Evolutionary conservation across 208 protist genomes (phyloP).

Genomic region (Entamoeba nuttalli): DNA sequence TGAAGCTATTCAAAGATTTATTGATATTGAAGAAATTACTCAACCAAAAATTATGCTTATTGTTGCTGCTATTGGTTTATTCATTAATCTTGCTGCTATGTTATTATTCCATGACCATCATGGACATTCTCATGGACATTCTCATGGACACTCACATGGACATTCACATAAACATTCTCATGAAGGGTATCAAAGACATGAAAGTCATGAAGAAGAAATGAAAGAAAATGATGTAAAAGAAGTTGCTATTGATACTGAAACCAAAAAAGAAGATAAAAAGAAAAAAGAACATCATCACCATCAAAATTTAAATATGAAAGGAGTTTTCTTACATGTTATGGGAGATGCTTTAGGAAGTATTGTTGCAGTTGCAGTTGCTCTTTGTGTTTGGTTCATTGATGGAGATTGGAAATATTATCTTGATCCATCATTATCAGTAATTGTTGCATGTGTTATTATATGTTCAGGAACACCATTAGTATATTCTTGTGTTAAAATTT

Average conservation of each 20-base stretch:
- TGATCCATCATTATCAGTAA: constrained; percentile 37
- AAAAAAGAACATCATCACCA: neutral
- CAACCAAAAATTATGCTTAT: constrained; percentile 6
- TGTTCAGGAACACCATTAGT: constrained; percentile 25
- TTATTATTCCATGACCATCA: constrained; percentile 7
- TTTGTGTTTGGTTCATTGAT: constrained; percentile 26
- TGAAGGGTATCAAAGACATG: constrained; percentile 25
- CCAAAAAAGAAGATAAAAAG: neutral
- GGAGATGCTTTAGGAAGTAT: constrained; percentile 47
- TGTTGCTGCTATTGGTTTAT: constrained; percentile 15
- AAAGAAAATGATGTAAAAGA: neutral
- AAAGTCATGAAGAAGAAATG: neutral
- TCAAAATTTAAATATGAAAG: constrained; percentile 3
- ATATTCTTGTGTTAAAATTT: constrained; percentile 18
- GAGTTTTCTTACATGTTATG: constrained; percentile 47
- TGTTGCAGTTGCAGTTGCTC: constrained; percentile 36
- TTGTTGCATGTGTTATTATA: constrained; percentile 41
- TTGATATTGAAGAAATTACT: constrained; percentile 7
- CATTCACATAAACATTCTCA: constrained; percentile 8
- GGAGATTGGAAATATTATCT: constrained; percentile 30
- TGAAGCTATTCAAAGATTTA: constrained; percentile 16
- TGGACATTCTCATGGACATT: constrained; percentile 36
- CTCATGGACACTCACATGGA: constrained; percentile 23
- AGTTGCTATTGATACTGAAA: neutral
- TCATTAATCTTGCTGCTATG: constrained; percentile 18